These are phyloP conservation scores for Cladosporium sphaerospermum DNA, from an alignment of 2,329 filamentous ascomycete species.

Conservation along the genomic window DNA sequence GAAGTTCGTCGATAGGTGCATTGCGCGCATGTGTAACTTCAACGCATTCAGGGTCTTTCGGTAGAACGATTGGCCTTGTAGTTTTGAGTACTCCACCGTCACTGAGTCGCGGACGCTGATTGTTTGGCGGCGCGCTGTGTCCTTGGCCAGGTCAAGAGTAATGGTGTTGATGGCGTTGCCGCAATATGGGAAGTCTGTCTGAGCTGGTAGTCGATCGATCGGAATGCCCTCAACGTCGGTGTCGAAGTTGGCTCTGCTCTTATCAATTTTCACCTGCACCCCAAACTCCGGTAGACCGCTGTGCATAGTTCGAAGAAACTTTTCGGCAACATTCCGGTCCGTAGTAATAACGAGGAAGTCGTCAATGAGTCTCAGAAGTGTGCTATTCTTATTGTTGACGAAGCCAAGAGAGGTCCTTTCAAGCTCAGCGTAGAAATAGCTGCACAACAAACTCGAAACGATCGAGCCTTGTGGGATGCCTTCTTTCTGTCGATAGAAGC, in stretches of 20 bases:
- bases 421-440: constrained; percentile 89
- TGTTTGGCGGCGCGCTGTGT: constrained; percentile 49
- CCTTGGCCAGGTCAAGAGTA: constrained; percentile 69
- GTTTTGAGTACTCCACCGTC: constrained; percentile 68
- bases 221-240: constrained; percentile 48
- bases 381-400: constrained; percentile 46
- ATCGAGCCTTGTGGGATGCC: constrained; percentile 94
- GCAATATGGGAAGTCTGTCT: constrained; percentile 76
- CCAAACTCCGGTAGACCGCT: constrained; percentile 72
- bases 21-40: constrained; percentile 76
- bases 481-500: constrained; percentile 75
- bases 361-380: constrained; percentile 79
- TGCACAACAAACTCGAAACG: constrained; percentile 80
- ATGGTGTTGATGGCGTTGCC: constrained; percentile 68
- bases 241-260: constrained; percentile 82
- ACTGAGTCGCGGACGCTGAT: constrained; percentile 60
- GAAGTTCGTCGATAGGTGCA: constrained; percentile 75
- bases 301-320: constrained; percentile 77
- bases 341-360: constrained; percentile 88
- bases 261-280: constrained; percentile 66
- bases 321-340: constrained; percentile 57
- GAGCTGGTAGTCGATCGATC: constrained; percentile 43
- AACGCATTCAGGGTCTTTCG: constrained; percentile 70
- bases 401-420: constrained; percentile 67
- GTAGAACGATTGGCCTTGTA: constrained; percentile 71